Evolutionary conservation across 306 rosid genomes (phyloP).

Genomic region (Glycine soja): DNA sequence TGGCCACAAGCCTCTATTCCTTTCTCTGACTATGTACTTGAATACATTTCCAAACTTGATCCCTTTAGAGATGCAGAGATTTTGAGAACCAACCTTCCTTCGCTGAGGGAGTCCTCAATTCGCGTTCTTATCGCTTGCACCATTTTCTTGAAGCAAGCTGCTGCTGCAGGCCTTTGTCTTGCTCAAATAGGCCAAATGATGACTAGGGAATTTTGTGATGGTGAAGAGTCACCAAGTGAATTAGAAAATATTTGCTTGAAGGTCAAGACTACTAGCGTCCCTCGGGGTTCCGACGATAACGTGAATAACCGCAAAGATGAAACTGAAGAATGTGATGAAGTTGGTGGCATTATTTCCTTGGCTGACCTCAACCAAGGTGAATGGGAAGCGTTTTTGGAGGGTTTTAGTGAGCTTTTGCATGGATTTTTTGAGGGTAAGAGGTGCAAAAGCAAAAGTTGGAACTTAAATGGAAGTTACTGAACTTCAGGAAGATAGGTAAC

Average conservation of each 20-base stretch:
- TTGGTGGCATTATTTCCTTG: conserved; percentile 57
- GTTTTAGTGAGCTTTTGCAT: conserved; percentile 62
- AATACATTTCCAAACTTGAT: conserved; percentile 77
- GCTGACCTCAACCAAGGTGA: conserved; percentile 69
- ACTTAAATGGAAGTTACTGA: conserved; percentile 60
- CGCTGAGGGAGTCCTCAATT: conserved; percentile 69
- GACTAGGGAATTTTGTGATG: conserved; percentile 67
- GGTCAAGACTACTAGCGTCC: conserved; percentile 59
- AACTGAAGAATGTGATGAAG: conserved; percentile 42
- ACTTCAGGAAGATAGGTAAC: conserved; percentile 24
- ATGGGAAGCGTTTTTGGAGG: conserved; percentile 75
- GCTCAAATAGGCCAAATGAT: conserved; percentile 85
- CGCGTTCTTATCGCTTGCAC: conserved; percentile 88
- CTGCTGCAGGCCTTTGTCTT: conserved; percentile 71
- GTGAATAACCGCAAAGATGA: not conserved
- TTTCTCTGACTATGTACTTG: conserved; percentile 74
- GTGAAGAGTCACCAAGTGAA: conserved; percentile 60
- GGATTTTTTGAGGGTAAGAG: conserved; percentile 52
- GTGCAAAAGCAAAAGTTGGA: conserved; percentile 61
- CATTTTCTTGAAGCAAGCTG: conserved; percentile 75
- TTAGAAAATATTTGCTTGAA: conserved; percentile 68
- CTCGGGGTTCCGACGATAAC: conserved; percentile 9
- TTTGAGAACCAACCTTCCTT: conserved; percentile 68
- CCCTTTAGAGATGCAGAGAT: conserved; percentile 81
- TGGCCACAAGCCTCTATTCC: conserved; percentile 94